These are phyloP conservation scores for Wickerhamomyces alni DNA, from an alignment of 805 yeast genomes.

Conservation along the genomic window DNA sequence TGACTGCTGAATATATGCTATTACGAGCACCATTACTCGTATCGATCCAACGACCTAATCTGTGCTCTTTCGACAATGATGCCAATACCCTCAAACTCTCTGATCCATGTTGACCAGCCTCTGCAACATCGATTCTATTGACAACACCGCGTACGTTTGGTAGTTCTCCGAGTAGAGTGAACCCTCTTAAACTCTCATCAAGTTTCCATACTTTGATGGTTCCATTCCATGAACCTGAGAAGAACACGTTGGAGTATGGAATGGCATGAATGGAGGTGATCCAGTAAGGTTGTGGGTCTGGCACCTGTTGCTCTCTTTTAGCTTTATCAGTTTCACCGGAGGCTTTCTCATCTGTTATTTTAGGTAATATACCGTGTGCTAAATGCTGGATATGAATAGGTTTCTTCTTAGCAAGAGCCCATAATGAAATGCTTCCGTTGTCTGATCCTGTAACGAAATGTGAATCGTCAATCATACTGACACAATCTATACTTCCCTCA, in stretches of 20 bases:
- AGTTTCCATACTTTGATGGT: slow-evolving; percentile 72
- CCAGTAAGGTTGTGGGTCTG: slow-evolving; percentile 75
- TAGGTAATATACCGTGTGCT: slow-evolving; percentile 70
- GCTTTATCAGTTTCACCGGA: slow-evolving; percentile 42
- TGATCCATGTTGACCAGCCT: slow-evolving; percentile 45
- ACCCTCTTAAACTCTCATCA: slow-evolving; percentile 54
- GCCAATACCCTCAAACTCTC: slow-evolving; percentile 54
- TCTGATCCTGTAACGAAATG: slow-evolving; percentile 94
- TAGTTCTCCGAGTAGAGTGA: slow-evolving; percentile 51
- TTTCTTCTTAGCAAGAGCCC: slow-evolving; percentile 90
- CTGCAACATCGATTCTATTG: slow-evolving; percentile 52
- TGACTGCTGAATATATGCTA: slow-evolving; percentile 54
- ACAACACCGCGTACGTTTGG: slow-evolving; percentile 64
- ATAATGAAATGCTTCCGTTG: slow-evolving; percentile 82
- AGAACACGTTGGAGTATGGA: slow-evolving; percentile 78
- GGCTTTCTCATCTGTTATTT: slow-evolving; percentile 42
- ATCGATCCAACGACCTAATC: slow-evolving; percentile 80
- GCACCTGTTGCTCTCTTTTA: slow-evolving; percentile 44
- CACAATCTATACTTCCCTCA: slow-evolving; percentile 90
- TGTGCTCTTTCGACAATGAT: slow-evolving; percentile 76
- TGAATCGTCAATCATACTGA: slow-evolving; percentile 85
- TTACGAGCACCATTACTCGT: slow-evolving; percentile 63
- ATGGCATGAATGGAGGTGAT: slow-evolving; percentile 76
- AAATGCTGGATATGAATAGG: slow-evolving; percentile 63
- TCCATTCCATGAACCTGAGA: slow-evolving; percentile 90